Conservation (phyloP, 2,329 filamentous ascomycete species). For the Cladosporium sp. region DNA sequence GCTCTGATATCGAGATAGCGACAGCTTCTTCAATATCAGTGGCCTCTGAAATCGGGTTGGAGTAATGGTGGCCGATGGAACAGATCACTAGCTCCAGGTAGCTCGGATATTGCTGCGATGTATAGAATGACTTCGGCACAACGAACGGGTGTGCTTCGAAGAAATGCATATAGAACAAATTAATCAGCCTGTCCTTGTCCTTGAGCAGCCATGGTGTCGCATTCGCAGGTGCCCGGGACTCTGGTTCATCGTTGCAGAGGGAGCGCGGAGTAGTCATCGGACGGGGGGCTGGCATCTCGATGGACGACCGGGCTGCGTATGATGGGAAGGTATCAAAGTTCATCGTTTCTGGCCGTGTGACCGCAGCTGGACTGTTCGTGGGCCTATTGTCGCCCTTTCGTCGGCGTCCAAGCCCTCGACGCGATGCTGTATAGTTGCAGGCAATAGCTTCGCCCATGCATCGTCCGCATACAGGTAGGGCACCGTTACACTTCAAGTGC, state of each 20-base stretch:
- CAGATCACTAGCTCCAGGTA: constrained; percentile 53
- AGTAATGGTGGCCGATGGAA: constrained; percentile 54
- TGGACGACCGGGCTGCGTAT: constrained; percentile 39
- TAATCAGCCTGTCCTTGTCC: constrained; percentile 41
- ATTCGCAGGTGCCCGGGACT: too few species aligned
- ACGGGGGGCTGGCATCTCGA: neutral
- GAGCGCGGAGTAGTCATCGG: too few species aligned
- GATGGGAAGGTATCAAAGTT: too few species aligned
- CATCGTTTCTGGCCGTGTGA: too few species aligned
- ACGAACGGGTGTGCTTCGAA: constrained; percentile 55
- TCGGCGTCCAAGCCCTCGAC: constrained; percentile 67
- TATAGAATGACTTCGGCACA: constrained; percentile 44
- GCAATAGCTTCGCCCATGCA: constrained; percentile 56
- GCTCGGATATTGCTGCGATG: constrained; percentile 38
- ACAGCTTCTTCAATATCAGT: constrained; percentile 20
- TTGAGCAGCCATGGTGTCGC: too few species aligned
- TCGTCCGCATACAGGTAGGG: constrained; percentile 61
- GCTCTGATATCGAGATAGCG: constrained; percentile 51
- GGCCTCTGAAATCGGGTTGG: constrained; percentile 36
- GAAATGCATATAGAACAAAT: constrained; percentile 55
- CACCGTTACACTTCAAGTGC: constrained; percentile 73
- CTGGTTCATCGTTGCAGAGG: too few species aligned
- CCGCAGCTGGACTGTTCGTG: too few species aligned
- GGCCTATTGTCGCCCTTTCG: constrained; percentile 16
- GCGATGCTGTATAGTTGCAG: constrained; percentile 70